These are phyloP conservation scores for Cyberlindnera nakhonratchasimensis DNA, from an alignment of 805 yeast species.

Conservation along the genomic window DNA sequence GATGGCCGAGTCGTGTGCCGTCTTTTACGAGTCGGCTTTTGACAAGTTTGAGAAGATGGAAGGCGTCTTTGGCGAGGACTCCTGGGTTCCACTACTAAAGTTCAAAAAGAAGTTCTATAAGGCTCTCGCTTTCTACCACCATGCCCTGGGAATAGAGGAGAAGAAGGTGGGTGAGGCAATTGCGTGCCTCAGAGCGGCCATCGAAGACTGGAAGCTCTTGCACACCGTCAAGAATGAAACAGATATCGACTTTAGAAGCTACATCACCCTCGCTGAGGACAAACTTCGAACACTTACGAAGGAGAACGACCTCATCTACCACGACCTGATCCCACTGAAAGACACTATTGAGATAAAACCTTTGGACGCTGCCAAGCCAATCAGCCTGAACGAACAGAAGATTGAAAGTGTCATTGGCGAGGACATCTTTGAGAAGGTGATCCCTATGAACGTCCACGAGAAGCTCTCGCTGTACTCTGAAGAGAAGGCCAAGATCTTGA, in stretches of 20 bases:
- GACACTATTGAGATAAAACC: slow-evolving; percentile 51
- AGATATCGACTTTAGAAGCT: slow-evolving; percentile 31
- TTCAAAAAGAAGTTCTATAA: slow-evolving; percentile 54
- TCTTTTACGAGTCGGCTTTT: slow-evolving; percentile 49
- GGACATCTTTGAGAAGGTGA: slow-evolving; percentile 70
- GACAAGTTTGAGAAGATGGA: slow-evolving; percentile 34
- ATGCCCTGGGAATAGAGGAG: slow-evolving; percentile 52
- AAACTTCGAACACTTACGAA: slow-evolving; percentile 48
- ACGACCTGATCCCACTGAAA: slow-evolving; percentile 64
- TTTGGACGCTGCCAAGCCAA: slow-evolving; percentile 63
- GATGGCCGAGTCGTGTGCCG: slow-evolving; percentile 61
- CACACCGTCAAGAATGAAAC: slow-evolving; percentile 34
- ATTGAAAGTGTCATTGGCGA: slow-evolving; percentile 43
- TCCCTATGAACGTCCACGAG: slow-evolving; percentile 86
- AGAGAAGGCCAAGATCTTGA: slow-evolving; percentile 71
- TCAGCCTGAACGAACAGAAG: slow-evolving; percentile 45
- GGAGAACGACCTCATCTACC: slow-evolving; percentile 89
- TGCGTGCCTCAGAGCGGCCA: slow-evolving; percentile 55
- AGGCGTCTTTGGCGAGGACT: slow-evolving; percentile 37
- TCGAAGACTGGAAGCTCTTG: slow-evolving; percentile 32
- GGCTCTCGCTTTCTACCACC: slow-evolving; percentile 58
- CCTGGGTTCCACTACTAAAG: slow-evolving; percentile 50
- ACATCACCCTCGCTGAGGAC: slow-evolving; percentile 33
- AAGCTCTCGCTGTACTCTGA: slow-evolving; percentile 85
- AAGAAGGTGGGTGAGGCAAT: slow-evolving; percentile 75